Evolutionary conservation across 495 filamentous ascomycete genomes (phyloP), one percentile per base, ranked within the genome.

Genomic region (Staphylotrichum tortipilum): DNA sequence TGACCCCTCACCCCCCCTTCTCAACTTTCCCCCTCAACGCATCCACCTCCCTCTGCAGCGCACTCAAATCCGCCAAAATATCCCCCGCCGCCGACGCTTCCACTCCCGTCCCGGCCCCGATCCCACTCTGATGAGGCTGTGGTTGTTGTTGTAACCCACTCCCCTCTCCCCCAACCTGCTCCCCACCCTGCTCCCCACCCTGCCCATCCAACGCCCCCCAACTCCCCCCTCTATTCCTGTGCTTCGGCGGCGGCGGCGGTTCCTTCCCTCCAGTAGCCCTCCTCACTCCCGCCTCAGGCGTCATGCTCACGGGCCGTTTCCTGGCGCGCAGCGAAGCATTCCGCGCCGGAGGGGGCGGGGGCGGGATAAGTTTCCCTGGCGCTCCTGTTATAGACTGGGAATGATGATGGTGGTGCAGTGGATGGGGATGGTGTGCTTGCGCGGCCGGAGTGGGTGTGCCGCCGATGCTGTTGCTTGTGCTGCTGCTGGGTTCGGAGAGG

Each of bases 1-100:
- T 19, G 7, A 10, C 11, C 3, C 21, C 14, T 3, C 3, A 19
- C 22, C 24, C 24, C 9, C 3, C 29, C 18, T 55, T 58, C 24
- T 71, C 73, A 52, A 76, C 80, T 49, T 75, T 75, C 1, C 78
- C 80, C 53, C 81, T 74, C 29, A 86, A 61, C 40, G 79, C 81
- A 66, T 88, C 83, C 38, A 88, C 84, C 60, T 88, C 84, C 63
- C 73, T 77, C 63, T 84, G 84, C 49, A 88, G 62, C 39, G 78
- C 76, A 7, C 78, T 71, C 30, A 88, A 67, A 66, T 86, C 82
- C 2, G 82, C 84, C 49, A 88, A 53, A 34, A 86, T 81, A 59
- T 83, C 79, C 26, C 66, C 69, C 4, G 69, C 72, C 40, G 36
- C 52, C 37, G 50, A 29, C 24, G 26, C 26, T 2, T n/a, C n/a